A percentile compares a stretch with the other conserved stretches of the same genome.
These are phyloP conservation scores for Yarrowia alimentaria DNA, from an alignment of 805 yeast genomes.

Conservation along the genomic window DNA sequence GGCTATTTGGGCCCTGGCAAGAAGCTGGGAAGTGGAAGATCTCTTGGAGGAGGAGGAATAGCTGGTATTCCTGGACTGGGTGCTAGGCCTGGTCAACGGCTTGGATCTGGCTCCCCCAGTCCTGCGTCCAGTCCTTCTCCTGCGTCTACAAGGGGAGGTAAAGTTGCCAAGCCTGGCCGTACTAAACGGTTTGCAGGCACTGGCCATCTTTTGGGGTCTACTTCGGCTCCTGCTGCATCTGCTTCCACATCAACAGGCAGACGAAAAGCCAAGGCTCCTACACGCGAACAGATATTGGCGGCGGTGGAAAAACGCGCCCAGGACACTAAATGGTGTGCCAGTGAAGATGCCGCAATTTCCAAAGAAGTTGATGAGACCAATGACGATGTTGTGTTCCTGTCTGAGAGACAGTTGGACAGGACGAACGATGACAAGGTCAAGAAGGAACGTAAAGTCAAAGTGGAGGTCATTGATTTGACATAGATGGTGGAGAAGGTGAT, in stretches of 20 bases:
- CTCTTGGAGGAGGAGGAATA: not conserved
- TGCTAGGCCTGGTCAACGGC: not conserved
- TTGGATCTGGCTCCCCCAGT: not conserved
- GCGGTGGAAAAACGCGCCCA: conserved; percentile 60
- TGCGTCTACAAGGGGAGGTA: too few relatives aligned
- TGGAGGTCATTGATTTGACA: conserved; percentile 16
- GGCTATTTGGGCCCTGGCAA: conserved; percentile 7
- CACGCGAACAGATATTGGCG: conserved; percentile 50
- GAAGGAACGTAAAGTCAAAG: too few relatives aligned
- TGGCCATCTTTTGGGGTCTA: conserved; percentile 4
- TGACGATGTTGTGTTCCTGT: conserved; percentile 12
- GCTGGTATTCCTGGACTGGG: conserved; percentile 13
- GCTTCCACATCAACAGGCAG: too few relatives aligned
- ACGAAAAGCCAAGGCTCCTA: conserved; percentile 37
- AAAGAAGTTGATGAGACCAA: conserved; percentile 25
- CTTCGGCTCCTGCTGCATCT: conserved; percentile 6
- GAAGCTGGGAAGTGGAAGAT: not conserved
- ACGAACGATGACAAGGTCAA: too few relatives aligned
- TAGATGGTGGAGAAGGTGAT: too few relatives aligned
- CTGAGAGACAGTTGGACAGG: not conserved
- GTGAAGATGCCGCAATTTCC: conserved; percentile 21
- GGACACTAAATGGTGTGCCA: conserved; percentile 35
- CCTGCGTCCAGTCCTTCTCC: too few relatives aligned
- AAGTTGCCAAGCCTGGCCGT: conserved; percentile 1
- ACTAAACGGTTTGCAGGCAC: not conserved